Evolutionary conservation across 257 asterid species (phyloP).

Genomic region (Gardenia jasminoides): DNA sequence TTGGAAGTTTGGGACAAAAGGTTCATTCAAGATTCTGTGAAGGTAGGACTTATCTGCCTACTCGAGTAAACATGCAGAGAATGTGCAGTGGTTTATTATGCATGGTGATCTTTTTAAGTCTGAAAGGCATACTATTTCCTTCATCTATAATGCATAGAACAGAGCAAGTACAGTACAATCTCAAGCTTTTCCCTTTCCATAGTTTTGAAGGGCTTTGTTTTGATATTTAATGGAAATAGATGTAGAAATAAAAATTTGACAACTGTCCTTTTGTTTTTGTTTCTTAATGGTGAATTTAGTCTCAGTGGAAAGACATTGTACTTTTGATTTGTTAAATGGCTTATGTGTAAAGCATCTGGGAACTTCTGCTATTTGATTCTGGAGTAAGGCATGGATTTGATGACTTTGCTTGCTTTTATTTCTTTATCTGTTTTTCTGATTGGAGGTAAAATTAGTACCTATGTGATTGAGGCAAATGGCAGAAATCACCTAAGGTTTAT

Average conservation of each 20-base stretch:
- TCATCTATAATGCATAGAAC: background rate
- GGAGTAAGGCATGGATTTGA: background rate
- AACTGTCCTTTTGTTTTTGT: background rate
- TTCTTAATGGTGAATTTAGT: background rate
- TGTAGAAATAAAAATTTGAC: background rate
- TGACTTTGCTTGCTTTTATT: background rate
- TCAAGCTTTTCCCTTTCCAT: background rate
- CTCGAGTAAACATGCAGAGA: background rate
- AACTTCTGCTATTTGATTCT: background rate
- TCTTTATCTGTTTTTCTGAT: background rate
- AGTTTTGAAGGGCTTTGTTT: background rate
- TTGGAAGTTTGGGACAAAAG: background rate
- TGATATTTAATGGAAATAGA: background rate
- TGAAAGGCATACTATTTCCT: background rate
- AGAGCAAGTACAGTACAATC: background rate
- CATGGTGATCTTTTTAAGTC: background rate
- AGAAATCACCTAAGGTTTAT: too few species aligned
- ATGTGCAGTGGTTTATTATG: background rate
- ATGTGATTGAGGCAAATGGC: too few species aligned
- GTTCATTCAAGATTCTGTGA: background rate
- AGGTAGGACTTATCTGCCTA: background rate
- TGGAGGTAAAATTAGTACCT: background rate
- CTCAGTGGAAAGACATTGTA: background rate
- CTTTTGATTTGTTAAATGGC: background rate
- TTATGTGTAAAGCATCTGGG: background rate